Conservation (phyloP, 73 alveolate genomes). For the Paramecium tetraurelia region DNA sequence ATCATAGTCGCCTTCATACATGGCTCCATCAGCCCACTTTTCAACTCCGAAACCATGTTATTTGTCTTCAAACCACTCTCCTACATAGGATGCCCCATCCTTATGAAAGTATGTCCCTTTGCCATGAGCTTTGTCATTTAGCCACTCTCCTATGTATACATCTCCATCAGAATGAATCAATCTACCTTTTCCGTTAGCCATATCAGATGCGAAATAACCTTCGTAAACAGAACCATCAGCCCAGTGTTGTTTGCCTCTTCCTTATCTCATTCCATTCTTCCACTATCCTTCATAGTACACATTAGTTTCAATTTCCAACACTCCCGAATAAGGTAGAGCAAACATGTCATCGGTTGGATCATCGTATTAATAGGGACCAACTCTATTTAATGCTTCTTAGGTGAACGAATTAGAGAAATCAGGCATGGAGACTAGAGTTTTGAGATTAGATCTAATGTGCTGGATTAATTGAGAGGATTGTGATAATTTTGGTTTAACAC, state of each 20-base stretch:
- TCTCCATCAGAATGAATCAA: constrained; percentile 75
- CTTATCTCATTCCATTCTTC: constrained; percentile 67
- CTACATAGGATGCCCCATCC: constrained; percentile 65
- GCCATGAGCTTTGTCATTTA: constrained; percentile 73
- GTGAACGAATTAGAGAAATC: neutral
- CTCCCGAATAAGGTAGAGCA: constrained; percentile 36
- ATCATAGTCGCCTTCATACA: constrained; percentile 59
- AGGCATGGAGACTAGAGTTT: neutral
- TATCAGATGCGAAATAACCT: constrained; percentile 70
- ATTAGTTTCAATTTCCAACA: constrained; percentile 53
- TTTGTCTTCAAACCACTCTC: constrained; percentile 64
- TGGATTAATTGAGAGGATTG: neutral
- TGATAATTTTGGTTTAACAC: neutral
- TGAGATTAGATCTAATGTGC: neutral
- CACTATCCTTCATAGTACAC: constrained; percentile 56
- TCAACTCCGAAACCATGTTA: constrained; percentile 67
- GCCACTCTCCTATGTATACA: constrained; percentile 74
- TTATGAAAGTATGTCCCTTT: constrained; percentile 68
- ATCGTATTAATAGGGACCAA: neutral
- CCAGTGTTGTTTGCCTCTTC: constrained; percentile 72
- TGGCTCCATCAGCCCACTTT: constrained; percentile 63
- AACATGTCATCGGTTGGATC: neutral
- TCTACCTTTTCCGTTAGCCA: constrained; percentile 79
- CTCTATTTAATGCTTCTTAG: neutral
- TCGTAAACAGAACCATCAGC: constrained; percentile 76